Evolutionary conservation across 495 filamentous ascomycete genomes (phyloP), one percentile per base, ranked within the genome.

Genomic region (Barbatosphaeria neglecta): DNA sequence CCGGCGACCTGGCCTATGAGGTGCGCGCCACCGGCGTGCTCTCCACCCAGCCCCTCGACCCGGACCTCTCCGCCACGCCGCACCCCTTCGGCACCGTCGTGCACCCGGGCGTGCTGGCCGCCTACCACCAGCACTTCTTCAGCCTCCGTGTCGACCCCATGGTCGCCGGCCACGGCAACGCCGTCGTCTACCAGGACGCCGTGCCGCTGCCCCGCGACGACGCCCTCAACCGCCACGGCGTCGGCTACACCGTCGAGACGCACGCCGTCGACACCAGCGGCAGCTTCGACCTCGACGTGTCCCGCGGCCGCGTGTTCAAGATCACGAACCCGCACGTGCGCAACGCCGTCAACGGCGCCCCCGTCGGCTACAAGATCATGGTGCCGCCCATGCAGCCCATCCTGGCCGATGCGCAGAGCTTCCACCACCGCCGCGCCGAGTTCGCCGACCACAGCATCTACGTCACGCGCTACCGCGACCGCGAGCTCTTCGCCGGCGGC

Each of bases 111-210:
- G 87, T 89, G 8, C 76, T 95, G 41, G 87, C 60, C 53, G 59
- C 45, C 45, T 78, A 45, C 77, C 89, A 95, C 52, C 89, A 95
- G 55, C 89, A 95, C 65, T 85, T 94, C 61, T 92, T 95, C 66
- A 87, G 83, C 2, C 78, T 94, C 1, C 83, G 89, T 13, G 72
- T 95, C 15, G 88, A 95, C 60, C 88, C 89, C 6, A 76, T 78
- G 37, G 72, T 94, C 45, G 87, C 86, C 48, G 90, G 87, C 2
- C 77, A 78, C 51, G 65, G 72, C 38, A 89, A 89, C 57, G 77
- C 82, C 7, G 73, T 85, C 42, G 67, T 85, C 0, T 79, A 88
- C 66, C 83, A 85, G 16, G 76, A 84, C 41, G 77, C 77, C 10
- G 42, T 57, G 6, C 49, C 73, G 0, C 28, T 76, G 1, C 69